Evolutionary conservation across 2,329 filamentous ascomycete genomes (phyloP).

Genomic region (Neopestalotiopsis clavispora): DNA sequence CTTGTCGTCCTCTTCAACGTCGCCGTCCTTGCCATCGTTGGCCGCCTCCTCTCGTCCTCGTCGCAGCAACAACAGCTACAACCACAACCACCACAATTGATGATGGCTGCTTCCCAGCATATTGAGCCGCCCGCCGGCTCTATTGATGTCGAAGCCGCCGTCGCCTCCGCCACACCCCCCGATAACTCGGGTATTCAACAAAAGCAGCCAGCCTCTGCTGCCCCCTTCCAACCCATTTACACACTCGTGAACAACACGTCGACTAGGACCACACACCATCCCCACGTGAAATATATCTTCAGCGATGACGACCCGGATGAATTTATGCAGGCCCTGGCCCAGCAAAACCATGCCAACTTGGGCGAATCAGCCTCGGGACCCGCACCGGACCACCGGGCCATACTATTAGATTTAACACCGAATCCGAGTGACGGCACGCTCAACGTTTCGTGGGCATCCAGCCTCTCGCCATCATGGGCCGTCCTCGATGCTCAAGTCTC

Average conservation of each 20-base stretch:
- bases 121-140: background rate
- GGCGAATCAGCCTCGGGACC: constrained; percentile 34
- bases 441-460: constrained; percentile 70
- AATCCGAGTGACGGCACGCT: constrained; percentile 45
- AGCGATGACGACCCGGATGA: constrained; percentile 85
- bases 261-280: constrained; percentile 79
- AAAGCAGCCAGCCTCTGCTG: constrained; percentile 32
- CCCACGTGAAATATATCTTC: constrained; percentile 90
- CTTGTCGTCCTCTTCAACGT: background rate
- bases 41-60: too few species aligned
- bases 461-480: constrained; percentile 76
- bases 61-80: too few species aligned
- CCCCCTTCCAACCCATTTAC: constrained; percentile 79
- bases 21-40: background rate
- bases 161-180: constrained; percentile 16
- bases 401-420: constrained; percentile 61
- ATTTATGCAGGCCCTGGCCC: constrained; percentile 68
- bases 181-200: constrained; percentile 22
- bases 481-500: constrained; percentile 53
- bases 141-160: background rate
- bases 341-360: constrained; percentile 40
- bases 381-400: constrained; percentile 44
- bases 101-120: constrained; percentile 18
- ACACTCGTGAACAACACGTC: constrained; percentile 78
- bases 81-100: background rate